Evolutionary conservation across 768 basidiomycete species (phyloP).

Genomic region (Myochromella boudieri): DNA sequence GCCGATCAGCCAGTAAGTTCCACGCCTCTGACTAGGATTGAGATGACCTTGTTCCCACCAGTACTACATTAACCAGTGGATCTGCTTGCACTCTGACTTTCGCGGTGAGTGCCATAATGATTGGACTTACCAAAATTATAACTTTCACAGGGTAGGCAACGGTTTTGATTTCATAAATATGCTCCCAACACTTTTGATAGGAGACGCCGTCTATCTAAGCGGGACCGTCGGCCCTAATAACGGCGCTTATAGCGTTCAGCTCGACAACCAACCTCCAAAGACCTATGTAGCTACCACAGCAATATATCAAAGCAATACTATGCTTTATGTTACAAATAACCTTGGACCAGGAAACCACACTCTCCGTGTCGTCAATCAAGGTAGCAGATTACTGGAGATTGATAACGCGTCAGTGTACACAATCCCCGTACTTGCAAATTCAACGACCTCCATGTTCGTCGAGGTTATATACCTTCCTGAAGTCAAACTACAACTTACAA

Average conservation of each 20-base stretch:
- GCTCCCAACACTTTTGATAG: neutral
- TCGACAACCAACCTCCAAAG: constrained; percentile 20
- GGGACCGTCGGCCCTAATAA: constrained; percentile 9
- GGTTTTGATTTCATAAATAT: neutral
- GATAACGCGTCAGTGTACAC: constrained; percentile 29
- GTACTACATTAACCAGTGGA: neutral
- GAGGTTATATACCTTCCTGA: neutral
- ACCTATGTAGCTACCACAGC: constrained; percentile 18
- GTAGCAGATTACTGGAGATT: constrained; percentile 23
- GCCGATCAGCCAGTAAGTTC: neutral
- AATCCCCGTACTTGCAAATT: neutral
- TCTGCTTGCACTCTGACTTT: neutral
- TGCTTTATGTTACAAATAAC: constrained; percentile 22
- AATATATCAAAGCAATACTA: constrained; percentile 9
- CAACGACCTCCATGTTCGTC: neutral
- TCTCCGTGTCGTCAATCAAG: constrained; percentile 28
- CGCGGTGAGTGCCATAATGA: neutral
- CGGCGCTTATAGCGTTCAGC: constrained; percentile 7
- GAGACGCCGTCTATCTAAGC: constrained; percentile 4
- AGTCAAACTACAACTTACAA: neutral
- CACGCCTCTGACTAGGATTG: neutral
- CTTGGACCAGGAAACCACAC: constrained; percentile 27
- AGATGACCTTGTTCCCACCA: neutral
- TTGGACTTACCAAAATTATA: neutral
- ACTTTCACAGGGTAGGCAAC: neutral